Base-by-base conservation (phyloP, 2,329 filamentous ascomycete species). In the Chaetomiaceae sp. region DNA sequence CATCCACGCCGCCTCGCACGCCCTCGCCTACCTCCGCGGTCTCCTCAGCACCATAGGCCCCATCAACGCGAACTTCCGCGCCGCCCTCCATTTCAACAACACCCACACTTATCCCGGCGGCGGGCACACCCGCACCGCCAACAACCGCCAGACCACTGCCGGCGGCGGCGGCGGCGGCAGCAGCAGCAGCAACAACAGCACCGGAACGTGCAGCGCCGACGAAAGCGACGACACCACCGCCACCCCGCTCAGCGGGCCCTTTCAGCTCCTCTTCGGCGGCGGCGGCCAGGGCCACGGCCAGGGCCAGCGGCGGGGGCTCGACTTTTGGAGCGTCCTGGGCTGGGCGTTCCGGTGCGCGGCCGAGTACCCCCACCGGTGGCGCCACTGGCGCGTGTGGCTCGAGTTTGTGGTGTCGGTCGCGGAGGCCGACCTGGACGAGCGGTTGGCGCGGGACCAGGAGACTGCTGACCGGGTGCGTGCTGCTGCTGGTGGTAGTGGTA, bases 341-440 rank as follows among this genome's bases (percentile, higher is more conserved):
- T 97, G 94, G 94, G 87, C 89, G 0, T 90, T 97, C 67, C 94
- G 92, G 66, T 97, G 92, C 71, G 91, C 89, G 47, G 78, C 87
- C 1, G 68, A 79, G 29, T 77, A 92, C 61, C 83, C 83, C 1
- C 9, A 34, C 34, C 79, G 92, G 18, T 97, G 94, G 92, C 78
- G 76, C 45, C 79, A 84, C 64, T 97, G 91, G 90, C 83, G 79
- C 61, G 70, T 82, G 7, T 96, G 90, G 87, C 74, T 97, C 13
- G 80, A 85, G 30, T 84, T 87, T 56, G 86, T 96, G 77, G 69
- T 95, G 5, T 86, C 91, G 62, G 81, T 87, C 6, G 72, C 96
- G 11, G 86, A 94, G 59, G 73, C 75, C 3, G 89, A 95, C 62
- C 84, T 87, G 67, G 67, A 77, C 5, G 80, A 83, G 56, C 75